A percentile compares a stretch with the other conserved stretches of the same genome.
phyloP scores from a whole-genome alignment of 129 eudicot species.

The Chrysanthemum seticuspe region DNA sequence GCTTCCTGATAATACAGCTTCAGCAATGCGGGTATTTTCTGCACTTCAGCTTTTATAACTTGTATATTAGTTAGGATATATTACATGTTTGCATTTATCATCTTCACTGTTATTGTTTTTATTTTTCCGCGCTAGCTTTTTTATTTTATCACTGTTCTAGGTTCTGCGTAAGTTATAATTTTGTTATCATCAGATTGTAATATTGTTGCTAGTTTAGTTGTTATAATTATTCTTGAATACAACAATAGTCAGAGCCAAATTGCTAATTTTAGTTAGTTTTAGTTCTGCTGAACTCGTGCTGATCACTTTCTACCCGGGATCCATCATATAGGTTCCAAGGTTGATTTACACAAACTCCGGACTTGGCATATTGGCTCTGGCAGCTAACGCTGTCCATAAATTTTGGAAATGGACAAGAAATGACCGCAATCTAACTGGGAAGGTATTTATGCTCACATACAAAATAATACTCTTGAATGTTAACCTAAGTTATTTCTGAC shows the following conservation, averaged over 20 bases:
- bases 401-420: slow-evolving; percentile 80
- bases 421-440: slow-evolving; percentile 54
- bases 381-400: slow-evolving; percentile 77
- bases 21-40: slow-evolving; percentile 31
- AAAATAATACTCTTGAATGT: neutral
- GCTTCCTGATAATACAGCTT: slow-evolving; percentile 65
- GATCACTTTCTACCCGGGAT: neutral
- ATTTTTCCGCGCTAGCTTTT: no score
- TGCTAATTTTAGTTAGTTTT: neutral
- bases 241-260: neutral
- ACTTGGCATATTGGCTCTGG: slow-evolving; percentile 65
- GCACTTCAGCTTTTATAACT: neutral
- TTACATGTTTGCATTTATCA: slow-evolving; percentile 5
- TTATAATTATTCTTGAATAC: neutral
- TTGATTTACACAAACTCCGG: slow-evolving; percentile 80
- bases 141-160: no score
- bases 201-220: neutral
- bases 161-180: no score
- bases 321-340: slow-evolving; percentile 54
- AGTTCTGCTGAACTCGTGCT: neutral
- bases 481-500: slow-evolving; percentile 15
- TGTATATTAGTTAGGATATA: neutral
- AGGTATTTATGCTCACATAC: slow-evolving; percentile 39
- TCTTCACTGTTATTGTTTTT: neutral
- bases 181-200: no score